Evolutionary conservation across 2,329 filamentous ascomycete genomes (phyloP).

Genomic region (Chrysoporthe austroafricana): DNA sequence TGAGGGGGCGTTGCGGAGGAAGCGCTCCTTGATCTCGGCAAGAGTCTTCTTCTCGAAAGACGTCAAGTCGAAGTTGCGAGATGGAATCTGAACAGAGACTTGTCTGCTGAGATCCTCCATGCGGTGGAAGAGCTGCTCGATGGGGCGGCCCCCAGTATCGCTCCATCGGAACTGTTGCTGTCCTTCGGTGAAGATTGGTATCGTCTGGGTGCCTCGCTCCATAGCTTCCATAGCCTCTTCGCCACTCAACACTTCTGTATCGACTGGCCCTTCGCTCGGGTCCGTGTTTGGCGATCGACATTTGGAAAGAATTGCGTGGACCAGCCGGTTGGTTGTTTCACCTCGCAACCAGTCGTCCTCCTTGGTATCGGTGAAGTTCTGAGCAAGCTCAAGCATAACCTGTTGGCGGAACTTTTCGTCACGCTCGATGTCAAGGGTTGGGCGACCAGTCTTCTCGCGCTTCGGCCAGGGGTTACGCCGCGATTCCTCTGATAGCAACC

Average conservation of each 20-base stretch:
- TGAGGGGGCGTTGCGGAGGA: constrained; percentile 23
- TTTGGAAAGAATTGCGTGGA: constrained; percentile 27
- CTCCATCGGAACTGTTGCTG: constrained; percentile 36
- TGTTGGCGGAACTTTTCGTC: constrained; percentile 25
- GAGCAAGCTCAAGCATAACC: constrained; percentile 23
- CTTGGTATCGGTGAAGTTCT: constrained; percentile 25
- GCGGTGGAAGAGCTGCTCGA: constrained; percentile 34
- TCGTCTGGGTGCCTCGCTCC: constrained; percentile 18
- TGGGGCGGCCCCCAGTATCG: constrained; percentile 31
- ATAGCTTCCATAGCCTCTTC: constrained; percentile 23
- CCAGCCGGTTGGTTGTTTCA: constrained; percentile 27
- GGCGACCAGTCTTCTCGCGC: background rate
- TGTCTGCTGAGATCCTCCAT: constrained; percentile 36
- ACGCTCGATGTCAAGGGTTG: constrained; percentile 10
- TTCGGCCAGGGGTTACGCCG: background rate
- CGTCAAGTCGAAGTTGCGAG: constrained; percentile 31
- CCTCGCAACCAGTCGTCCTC: constrained; percentile 28
- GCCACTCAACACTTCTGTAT: constrained; percentile 24
- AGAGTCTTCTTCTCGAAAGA: constrained; percentile 34
- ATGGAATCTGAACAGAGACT: constrained; percentile 37
- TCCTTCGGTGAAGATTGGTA: constrained; percentile 33
- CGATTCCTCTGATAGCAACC: background rate
- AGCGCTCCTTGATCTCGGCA: constrained; percentile 32
- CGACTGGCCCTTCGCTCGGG: constrained; percentile 23
- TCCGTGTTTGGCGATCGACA: constrained; percentile 27